A percentile compares a stretch with the other conserved stretches of the same genome.
Conservation (phyloP, 176 grass and related monocot genomes). For the Themeda triandra region DNA sequence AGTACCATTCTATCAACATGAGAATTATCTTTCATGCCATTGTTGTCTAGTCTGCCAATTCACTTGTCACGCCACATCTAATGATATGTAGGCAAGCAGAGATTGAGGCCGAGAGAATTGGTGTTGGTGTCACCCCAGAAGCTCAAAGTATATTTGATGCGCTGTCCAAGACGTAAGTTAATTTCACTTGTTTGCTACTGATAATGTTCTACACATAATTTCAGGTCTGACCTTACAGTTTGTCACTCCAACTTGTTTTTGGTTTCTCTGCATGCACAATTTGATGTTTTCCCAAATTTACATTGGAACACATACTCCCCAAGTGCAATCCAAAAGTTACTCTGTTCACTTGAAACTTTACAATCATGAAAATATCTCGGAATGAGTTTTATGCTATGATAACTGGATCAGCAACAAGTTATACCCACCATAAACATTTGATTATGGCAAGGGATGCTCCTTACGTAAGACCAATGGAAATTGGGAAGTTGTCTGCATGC, state of each 20-base stretch:
- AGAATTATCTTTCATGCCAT: slow-evolving; percentile 5
- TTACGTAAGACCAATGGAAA: background rate
- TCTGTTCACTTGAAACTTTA: slow-evolving; percentile 8
- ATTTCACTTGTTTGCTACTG: slow-evolving; percentile 10
- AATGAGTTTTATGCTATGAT: background rate
- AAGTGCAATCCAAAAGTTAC: background rate
- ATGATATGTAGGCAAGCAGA: slow-evolving; percentile 75
- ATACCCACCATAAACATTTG: background rate
- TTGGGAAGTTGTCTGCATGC: background rate
- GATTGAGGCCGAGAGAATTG: slow-evolving; percentile 86
- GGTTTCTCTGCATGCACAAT: background rate
- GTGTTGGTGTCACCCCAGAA: slow-evolving; percentile 84
- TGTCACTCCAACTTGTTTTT: background rate
- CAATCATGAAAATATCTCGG: background rate
- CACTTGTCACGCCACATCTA: background rate
- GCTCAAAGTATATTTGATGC: slow-evolving; percentile 97
- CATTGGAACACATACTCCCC: background rate
- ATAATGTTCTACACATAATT: background rate
- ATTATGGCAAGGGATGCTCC: slow-evolving; percentile 1
- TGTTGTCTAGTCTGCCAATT: background rate
- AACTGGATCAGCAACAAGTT: background rate
- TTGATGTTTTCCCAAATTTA: background rate
- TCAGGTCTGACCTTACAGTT: background rate
- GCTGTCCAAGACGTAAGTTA: slow-evolving; percentile 84
- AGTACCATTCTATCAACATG: slow-evolving; percentile 6